Evolutionary conservation across 164 flowering plant species (phyloP), one percentile per base, ranked within the genome.

Genomic region (Tetrastigma voinierianum): DNA sequence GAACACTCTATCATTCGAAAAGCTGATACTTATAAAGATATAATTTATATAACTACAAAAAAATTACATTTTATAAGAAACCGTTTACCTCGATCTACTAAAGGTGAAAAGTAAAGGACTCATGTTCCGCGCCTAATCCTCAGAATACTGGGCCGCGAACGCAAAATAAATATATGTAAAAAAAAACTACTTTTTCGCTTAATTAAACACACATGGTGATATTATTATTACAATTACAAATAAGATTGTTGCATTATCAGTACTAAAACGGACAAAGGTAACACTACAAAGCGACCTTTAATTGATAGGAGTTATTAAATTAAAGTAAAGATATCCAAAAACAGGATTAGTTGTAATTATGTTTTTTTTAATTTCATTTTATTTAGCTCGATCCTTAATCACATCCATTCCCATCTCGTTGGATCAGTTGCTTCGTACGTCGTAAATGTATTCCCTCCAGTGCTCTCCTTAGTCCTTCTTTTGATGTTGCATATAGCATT

Each of bases 351-450:
- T n/a, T n/a, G n/a, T n/a, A 10, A 11, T 51, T 15, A 19, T 4
- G n/a, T n/a, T n/a, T n/a, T n/a, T n/a, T n/a, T n/a, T n/a, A 15
- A 51, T 43, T 40, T 8, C 0, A 64, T 47, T 59, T 78, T n/a
- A 88, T 63, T 93, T 88, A 59, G 93, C 96, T 43, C 87, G 68
- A 69, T 90, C 93, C 67, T 67, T 60, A 46, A 94, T 94, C 57
- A 94, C 77, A 65, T 91, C 93, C 21, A 94, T 65, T 1, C 92
- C 98, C 98, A 94, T 94, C 84, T 94, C 98, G 90, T 83, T 12
- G 96, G 90, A 47, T 94, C 97, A 0, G 98, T 94, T 0, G 98
- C 98, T 61, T 94, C n/a, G 98, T n/a, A 94, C 73, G 67, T 94
- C 98, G 57, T 91, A 94, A 77, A n/a, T 77, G 81, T 46, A 94